Base-by-base conservation (phyloP, 2,329 filamentous ascomycete species). In the Diaporthe citriasiana region DNA sequence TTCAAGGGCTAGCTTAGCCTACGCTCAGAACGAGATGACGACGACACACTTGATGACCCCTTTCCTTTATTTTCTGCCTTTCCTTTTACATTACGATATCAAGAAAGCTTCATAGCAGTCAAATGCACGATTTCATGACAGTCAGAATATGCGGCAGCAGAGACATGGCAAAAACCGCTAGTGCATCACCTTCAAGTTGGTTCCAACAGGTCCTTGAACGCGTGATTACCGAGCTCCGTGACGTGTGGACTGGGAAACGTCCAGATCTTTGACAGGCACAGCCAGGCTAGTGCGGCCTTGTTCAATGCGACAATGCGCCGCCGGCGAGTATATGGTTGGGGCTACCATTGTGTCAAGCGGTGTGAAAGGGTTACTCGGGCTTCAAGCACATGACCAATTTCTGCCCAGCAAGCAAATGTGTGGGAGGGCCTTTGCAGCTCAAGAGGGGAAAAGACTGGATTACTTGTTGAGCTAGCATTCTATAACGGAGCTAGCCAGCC, bases 31-130 rank as follows among this genome's bases (percentile, higher is more conserved):
- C 69, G 69, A 71, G 63, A 66, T 66, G 63, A 66, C 63, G 45
- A 71, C 56, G 56, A 63, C 45, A 71, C 9, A 45, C 40, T 70
- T 71, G 17, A 71, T 63, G 69, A 71, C 30, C 51, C 30, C n/a
- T 51, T 56, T 60, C 8, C 30, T 38, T 57, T 59, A 12, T 27
- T 38, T 40, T 25, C 22, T 40, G 19, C 38, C n/a, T 45, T 42
- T 53, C 13, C 15, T 7, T 13, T 40, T 22, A 42, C 42, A 25
- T 71, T 19, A 60, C 38, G 69, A 71, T 45, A 71, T 53, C 69
- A 71, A 45, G 25, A 71, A 63, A 71, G 35, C 45, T 42, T 22
- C 40, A 68, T 68, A 68, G 63, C 63, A 68, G 33, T 60, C 56
- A 47, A 71, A 63, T 71, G 42, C 45, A 53, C 56, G 69, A 71